phyloP scores from a whole-genome alignment of 192 early-diverging fungal species.

The Kappamyces sp. region DNA sequence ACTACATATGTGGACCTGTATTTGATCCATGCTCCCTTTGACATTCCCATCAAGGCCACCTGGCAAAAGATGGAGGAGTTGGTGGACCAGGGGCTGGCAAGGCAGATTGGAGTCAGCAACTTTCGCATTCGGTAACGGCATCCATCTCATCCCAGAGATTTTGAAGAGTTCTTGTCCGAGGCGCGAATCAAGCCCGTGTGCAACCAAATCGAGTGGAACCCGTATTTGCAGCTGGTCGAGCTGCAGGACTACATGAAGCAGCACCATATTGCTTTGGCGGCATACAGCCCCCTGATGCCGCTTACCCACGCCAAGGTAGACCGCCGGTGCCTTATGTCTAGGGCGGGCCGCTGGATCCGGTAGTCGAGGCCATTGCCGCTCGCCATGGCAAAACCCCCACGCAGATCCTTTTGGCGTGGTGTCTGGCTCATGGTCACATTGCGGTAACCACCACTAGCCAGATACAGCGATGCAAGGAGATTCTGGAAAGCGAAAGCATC shows the following conservation, averaged over 20 bases:
- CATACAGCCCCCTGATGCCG: not conserved
- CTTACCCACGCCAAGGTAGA: not conserved
- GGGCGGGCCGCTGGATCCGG: not conserved
- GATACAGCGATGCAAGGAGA: too few relatives aligned
- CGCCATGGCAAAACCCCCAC: not conserved
- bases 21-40: slow-evolving; percentile 73
- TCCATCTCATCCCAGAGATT: not conserved
- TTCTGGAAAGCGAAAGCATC: too few relatives aligned
- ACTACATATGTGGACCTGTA: slow-evolving; percentile 78
- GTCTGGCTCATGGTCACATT: not conserved
- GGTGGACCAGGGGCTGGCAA: slow-evolving; percentile 58
- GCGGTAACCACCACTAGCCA: not conserved
- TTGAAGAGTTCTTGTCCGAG: slow-evolving; percentile 15
- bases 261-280: not conserved
- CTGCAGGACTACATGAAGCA: slow-evolving; percentile 11
- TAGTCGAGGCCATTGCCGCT: not conserved
- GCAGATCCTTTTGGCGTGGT: not conserved
- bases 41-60: slow-evolving; percentile 55
- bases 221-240: slow-evolving; percentile 20
- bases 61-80: slow-evolving; percentile 72
- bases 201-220: slow-evolving; percentile 32
- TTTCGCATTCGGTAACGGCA: slow-evolving; percentile 35
- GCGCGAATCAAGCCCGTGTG: slow-evolving; percentile 16
- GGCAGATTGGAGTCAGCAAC: slow-evolving; percentile 80
- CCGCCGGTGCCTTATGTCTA: too few relatives aligned